Percentiles rank a stretch among this genome's conserved stretches.
These are phyloP conservation scores for Pichia kudriavzevii DNA, from an alignment of 1,139 yeast genomes.

Conservation along the genomic window DNA sequence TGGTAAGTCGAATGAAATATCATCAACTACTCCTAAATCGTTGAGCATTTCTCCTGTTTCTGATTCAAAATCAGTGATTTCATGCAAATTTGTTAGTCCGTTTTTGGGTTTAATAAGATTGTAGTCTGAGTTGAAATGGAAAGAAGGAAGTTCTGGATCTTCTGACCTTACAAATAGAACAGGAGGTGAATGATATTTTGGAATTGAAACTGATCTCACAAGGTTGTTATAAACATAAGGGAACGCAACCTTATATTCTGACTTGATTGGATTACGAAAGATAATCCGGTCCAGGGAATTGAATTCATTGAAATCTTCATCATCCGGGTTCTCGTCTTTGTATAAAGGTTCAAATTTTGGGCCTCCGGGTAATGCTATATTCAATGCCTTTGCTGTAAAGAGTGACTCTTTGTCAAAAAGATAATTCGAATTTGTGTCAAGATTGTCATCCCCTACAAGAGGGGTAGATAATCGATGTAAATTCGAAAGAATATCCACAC, in stretches of 20 bases:
- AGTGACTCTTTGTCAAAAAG: slow-evolving; percentile 73
- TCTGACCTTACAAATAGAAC: slow-evolving; percentile 40
- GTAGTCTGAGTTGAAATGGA: slow-evolving; percentile 44
- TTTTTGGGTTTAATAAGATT: slow-evolving; percentile 46
- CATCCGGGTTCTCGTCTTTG: slow-evolving; percentile 56
- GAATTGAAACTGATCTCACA: slow-evolving; percentile 55
- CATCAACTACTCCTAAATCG: slow-evolving; percentile 23
- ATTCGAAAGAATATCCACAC: slow-evolving; percentile 54
- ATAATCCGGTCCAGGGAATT: slow-evolving; percentile 83
- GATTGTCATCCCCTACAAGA: slow-evolving; percentile 43
- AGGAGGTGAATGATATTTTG: slow-evolving; percentile 59
- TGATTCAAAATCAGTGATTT: slow-evolving; percentile 24
- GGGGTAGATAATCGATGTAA: slow-evolving; percentile 65
- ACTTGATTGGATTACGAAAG: slow-evolving; percentile 64
- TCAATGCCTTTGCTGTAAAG: slow-evolving; percentile 84
- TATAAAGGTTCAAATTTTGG: slow-evolving; percentile 92
- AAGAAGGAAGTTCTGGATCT: slow-evolving; percentile 49
- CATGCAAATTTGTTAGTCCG: slow-evolving; percentile 13
- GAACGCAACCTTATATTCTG: slow-evolving; percentile 80
- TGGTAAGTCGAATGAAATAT: slow-evolving; percentile 15
- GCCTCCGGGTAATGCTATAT: slow-evolving; percentile 86
- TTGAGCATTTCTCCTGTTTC: slow-evolving; percentile 29
- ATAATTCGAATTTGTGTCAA: slow-evolving; percentile 53
- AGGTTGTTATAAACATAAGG: slow-evolving; percentile 80
- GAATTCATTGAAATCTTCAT: slow-evolving; percentile 82